Base-by-base conservation (phyloP, 2,329 filamentous ascomycete genomes). In the Colletotrichum liaoningense region DNA sequence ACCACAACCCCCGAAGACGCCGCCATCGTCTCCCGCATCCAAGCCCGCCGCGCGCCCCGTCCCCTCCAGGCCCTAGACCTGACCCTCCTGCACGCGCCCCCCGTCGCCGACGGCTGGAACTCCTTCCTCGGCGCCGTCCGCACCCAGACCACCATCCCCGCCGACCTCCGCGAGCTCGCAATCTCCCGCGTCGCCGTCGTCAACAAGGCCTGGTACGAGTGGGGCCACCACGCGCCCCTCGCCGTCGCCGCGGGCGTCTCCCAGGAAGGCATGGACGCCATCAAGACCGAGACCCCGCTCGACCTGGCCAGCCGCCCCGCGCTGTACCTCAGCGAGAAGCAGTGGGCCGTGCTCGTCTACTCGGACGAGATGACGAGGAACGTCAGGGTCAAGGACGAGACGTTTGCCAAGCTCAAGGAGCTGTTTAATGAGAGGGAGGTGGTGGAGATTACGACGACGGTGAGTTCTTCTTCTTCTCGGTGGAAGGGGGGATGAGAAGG, bases 141-240 rank as follows among this genome's bases (percentile, higher is more conserved):
- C 75, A 90, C 89, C 55, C 83, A 83, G 75, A 89, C 89, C 28
- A 80, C 78, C 4, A 78, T 92, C 6, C 67, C 83, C 4, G 87
- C 86, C 62, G 87, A 89, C 77, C 79, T 95, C 66, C 91, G 93
- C 76, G 94, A 97, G 85, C 86, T 95, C 22, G 92, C 93, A 76
- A 95, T 97, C 77, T 94, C 91, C 78, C 89, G 94, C 62, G 93
- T 97, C 16, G 95, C 95, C 14, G 91, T 93, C 19, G 88, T 94
- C 78, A 97, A 97, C 83, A 83, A 88, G 22, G 95, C 95, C 1
- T 94, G 93, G 91, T 97, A 95, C 82, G 95, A 97, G 82, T 97
- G 94, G 94, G 89, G 85, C 46, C 90, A 94, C 67, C 95, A 97
- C 80, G 92, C 91, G 19, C 94, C 94, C 1, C 86, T 96, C 16